These are phyloP conservation scores for Actinidia chinensis DNA, from an alignment of 179 eudicot genomes.

Conservation along the genomic window DNA sequence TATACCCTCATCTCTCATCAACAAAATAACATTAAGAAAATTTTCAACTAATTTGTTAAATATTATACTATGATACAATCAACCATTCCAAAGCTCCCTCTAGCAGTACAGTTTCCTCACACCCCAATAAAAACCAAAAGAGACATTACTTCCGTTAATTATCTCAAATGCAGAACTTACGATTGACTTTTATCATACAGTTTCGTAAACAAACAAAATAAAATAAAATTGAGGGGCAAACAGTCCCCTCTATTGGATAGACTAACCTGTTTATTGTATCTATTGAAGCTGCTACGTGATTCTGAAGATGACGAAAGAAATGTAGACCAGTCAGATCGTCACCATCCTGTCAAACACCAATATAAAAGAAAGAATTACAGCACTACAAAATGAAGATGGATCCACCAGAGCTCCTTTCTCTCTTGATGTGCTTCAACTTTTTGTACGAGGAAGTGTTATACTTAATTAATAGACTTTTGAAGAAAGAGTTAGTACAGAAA, in stretches of 20 bases:
- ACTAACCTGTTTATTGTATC: conserved; percentile 85
- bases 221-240: background rate
- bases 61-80: background rate
- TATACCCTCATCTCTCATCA: background rate
- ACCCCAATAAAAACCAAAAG: background rate
- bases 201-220: background rate
- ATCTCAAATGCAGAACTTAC: conserved; percentile 4
- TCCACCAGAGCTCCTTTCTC: background rate
- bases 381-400: background rate
- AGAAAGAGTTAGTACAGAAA: background rate
- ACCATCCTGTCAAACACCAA: conserved; percentile 53
- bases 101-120: background rate
- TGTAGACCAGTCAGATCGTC: conserved; percentile 92
- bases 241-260: background rate
- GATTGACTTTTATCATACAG: background rate
- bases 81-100: background rate
- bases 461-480: background rate
- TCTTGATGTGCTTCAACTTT: background rate
- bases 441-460: background rate
- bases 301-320: conserved; percentile 94
- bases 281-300: conserved; percentile 68
- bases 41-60: background rate
- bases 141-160: background rate
- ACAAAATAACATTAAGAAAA: background rate
- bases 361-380: background rate